Base-by-base conservation (phyloP, 2,329 filamentous ascomycete genomes). In the Lomentospora prolificans region DNA sequence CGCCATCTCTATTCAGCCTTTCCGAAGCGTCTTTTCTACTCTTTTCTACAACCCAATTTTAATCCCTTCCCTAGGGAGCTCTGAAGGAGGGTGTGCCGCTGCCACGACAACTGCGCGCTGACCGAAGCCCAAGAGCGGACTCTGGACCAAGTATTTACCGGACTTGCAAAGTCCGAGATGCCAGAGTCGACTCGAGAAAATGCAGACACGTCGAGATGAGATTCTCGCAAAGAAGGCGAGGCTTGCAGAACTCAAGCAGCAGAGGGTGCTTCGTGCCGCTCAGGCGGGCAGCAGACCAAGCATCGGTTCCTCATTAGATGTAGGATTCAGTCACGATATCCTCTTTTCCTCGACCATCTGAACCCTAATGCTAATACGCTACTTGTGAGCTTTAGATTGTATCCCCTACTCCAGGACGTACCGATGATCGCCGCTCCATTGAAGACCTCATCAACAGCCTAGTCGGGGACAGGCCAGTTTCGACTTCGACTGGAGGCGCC, bases 221-320 rank as follows among this genome's bases (percentile, higher is more conserved):
- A 96, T 99, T 63, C 77, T 94, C 64, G 91, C 90, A 63, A 99
- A 99, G 76, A 92, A 89, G 77, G 92, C 91, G 60, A 96, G 94
- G 78, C 89, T 99, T 65, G 91, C 89, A 52, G 94, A 97, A 79
- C 81, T 99, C 61, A 96, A 96, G 75, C 84, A 89, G 60, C 90
- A 96, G 74, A 83, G 94, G 64, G 90, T 95, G 69, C 75, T 92
- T 63, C 82, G 91, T 58, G 82, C 89, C 61, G 88, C 81, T 67
- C 89, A 95, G 68, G 84, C 88, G 63, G 80, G 80, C 60, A 83
- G 77, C 62, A 82, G 90, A 62, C 80, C 85, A 65, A 87, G 84
- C 67, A 75, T 84, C 64, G 84, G 84, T 58, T 80, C 82, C 66
- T 73, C 81, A 53, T 80, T 79, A 69, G 90, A 95, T 74, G 90